Percentiles rank a stretch among this genome's conserved stretches.
Evolutionary conservation across 345 rosid genomes (phyloP).

Genomic region (Cardamine occulta): DNA sequence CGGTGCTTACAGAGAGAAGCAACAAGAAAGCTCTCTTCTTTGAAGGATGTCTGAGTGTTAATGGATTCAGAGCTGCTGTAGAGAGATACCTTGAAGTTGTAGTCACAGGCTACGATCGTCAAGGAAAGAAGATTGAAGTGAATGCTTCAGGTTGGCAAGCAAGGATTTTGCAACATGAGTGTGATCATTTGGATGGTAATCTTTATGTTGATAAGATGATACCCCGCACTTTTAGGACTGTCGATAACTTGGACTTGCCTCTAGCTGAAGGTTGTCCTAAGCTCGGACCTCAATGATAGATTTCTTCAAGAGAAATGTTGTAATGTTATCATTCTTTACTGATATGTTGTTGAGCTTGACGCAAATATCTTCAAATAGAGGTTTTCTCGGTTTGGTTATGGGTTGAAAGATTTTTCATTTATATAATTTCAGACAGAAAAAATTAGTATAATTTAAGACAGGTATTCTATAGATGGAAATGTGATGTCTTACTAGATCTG

Average conservation of each 20-base stretch:
- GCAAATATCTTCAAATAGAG: background rate
- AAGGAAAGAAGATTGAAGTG: conserved; percentile 64
- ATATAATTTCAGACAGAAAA: background rate
- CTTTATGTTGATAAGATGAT: conserved; percentile 87
- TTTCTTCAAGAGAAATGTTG: background rate
- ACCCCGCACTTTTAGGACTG: conserved; percentile 75
- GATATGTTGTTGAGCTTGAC: background rate
- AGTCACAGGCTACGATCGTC: conserved; percentile 71
- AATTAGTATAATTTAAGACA: background rate
- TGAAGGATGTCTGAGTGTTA: conserved; percentile 88
- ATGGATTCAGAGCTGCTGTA: conserved; percentile 85
- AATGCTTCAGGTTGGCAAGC: conserved; percentile 96
- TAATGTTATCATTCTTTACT: conserved; percentile 16
- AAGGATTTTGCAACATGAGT: conserved; percentile 88
- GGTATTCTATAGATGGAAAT: background rate
- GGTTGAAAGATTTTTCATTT: background rate
- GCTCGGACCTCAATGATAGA: conserved; percentile 53
- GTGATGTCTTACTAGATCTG: conserved; percentile 8
- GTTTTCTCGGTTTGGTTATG: background rate
- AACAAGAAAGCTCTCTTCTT: conserved; percentile 72
- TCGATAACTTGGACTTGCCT: conserved; percentile 78
- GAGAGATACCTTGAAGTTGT: conserved; percentile 83
- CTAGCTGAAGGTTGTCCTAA: conserved; percentile 81
- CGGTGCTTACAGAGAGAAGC: conserved; percentile 64
- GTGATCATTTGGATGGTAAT: conserved; percentile 88